phyloP scores from a whole-genome alignment of 1,284 basidiomycete species.

The Pterulicium gracile region DNA sequence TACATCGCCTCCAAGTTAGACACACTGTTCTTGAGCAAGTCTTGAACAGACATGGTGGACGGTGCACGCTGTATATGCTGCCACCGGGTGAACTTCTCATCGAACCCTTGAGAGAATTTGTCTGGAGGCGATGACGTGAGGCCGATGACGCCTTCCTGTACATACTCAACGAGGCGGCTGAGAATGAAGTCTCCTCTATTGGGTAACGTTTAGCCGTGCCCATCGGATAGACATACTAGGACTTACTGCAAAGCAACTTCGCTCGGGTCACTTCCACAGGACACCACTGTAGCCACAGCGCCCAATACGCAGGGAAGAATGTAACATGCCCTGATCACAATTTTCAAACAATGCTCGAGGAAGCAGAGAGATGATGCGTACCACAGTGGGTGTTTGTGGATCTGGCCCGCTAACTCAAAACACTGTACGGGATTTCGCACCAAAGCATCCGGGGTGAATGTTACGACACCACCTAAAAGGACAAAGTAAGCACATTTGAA shows the following conservation, averaged over 20 bases:
- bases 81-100: not conserved
- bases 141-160: slow-evolving; percentile 6
- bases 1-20: slow-evolving; percentile 16
- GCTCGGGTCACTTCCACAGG: not conserved
- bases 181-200: slow-evolving; percentile 3
- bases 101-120: not conserved
- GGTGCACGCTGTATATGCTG: not conserved
- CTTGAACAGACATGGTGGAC: not conserved
- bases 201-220: not conserved
- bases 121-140: not conserved
- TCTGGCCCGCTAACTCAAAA: slow-evolving; percentile 23
- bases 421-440: slow-evolving; percentile 23
- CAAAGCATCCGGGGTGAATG: slow-evolving; percentile 34
- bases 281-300: not conserved
- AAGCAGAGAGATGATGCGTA: no score
- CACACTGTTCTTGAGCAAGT: slow-evolving; percentile 19
- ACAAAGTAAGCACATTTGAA: not conserved
- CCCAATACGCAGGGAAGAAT: not conserved
- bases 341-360: no score
- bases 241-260: no score
- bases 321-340: not conserved
- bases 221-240: not conserved
- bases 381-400: slow-evolving; percentile 37
- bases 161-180: slow-evolving; percentile 5
- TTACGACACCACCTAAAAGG: slow-evolving; percentile 33